Conservation (phyloP, 2,329 filamentous ascomycete species). For the Colletotrichum salicis region DNA sequence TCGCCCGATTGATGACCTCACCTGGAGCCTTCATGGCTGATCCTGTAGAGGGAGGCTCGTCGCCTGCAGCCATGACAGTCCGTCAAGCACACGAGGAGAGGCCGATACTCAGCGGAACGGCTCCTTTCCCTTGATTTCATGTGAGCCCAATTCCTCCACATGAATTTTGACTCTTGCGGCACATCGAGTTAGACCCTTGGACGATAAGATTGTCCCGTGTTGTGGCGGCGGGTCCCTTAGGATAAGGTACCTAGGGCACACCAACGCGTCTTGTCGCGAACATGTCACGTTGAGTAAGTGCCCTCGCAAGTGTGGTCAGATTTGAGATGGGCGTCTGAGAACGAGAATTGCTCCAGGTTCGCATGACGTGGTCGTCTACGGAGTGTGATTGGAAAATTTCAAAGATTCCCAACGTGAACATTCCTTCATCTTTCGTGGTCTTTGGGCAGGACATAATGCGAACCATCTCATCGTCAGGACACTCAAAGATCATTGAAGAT, state of each 20-base stretch:
- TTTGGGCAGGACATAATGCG: background rate
- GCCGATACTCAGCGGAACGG: too few relatives aligned
- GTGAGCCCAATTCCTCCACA: background rate
- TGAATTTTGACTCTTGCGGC: too few relatives aligned
- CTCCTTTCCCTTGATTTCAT: background rate
- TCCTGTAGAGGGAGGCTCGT: too few relatives aligned
- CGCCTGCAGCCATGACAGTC: too few relatives aligned
- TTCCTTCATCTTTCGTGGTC: too few relatives aligned
- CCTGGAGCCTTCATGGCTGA: too few relatives aligned
- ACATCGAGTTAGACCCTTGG: too few relatives aligned
- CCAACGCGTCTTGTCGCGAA: slow-evolving; percentile 17
- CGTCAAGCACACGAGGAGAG: background rate
- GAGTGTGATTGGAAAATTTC: too few relatives aligned
- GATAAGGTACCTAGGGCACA: slow-evolving; percentile 21
- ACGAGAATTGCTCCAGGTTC: background rate
- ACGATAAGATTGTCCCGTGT: too few relatives aligned
- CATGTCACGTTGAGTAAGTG: background rate
- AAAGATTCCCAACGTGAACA: too few relatives aligned
- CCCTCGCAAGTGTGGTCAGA: background rate
- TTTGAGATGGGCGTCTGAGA: background rate
- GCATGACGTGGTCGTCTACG: too few relatives aligned
- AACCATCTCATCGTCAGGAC: too few relatives aligned
- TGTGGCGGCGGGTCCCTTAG: background rate
- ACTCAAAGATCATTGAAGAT: background rate
- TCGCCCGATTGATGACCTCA: background rate